phyloP scores from a whole-genome alignment of 2,329 filamentous ascomycete species.

The Pseudogymnoascus sp. region DNA sequence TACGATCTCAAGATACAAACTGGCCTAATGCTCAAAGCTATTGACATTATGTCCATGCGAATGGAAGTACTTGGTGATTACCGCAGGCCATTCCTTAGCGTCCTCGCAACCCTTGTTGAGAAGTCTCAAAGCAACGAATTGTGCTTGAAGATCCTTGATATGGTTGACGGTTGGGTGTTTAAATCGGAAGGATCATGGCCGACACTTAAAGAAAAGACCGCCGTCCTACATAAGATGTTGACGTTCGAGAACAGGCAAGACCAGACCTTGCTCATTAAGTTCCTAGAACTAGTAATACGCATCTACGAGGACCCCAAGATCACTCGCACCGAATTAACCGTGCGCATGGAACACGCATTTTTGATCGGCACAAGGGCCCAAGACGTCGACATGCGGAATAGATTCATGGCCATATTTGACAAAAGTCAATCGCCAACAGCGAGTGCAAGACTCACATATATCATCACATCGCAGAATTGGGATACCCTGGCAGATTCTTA shows the following conservation, averaged over 20 bases:
- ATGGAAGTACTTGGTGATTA: constrained; percentile 92
- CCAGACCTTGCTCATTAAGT: constrained; percentile 79
- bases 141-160: constrained; percentile 84
- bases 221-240: constrained; percentile 98
- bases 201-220: constrained; percentile 96
- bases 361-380: constrained; percentile 87
- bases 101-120: constrained; percentile 88
- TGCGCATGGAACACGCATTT: constrained; percentile 96
- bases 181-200: constrained; percentile 90
- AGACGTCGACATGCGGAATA: constrained; percentile 93
- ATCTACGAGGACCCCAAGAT: constrained; percentile 98
- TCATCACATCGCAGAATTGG: constrained; percentile 91
- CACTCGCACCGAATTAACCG: constrained; percentile 87
- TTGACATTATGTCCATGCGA: constrained; percentile 82
- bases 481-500: constrained; percentile 90
- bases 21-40: constrained; percentile 85
- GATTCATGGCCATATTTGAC: constrained; percentile 95
- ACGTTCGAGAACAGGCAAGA: constrained; percentile 84
- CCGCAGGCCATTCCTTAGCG: constrained; percentile 85
- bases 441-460: constrained; percentile 79
- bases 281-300: constrained; percentile 89
- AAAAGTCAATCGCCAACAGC: constrained; percentile 89
- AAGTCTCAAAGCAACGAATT: constrained; percentile 81
- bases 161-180: constrained; percentile 97
- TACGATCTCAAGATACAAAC: constrained; percentile 86